Base-by-base conservation (phyloP, 129 eudicot genomes). In the Dittrichia graveolens region DNA sequence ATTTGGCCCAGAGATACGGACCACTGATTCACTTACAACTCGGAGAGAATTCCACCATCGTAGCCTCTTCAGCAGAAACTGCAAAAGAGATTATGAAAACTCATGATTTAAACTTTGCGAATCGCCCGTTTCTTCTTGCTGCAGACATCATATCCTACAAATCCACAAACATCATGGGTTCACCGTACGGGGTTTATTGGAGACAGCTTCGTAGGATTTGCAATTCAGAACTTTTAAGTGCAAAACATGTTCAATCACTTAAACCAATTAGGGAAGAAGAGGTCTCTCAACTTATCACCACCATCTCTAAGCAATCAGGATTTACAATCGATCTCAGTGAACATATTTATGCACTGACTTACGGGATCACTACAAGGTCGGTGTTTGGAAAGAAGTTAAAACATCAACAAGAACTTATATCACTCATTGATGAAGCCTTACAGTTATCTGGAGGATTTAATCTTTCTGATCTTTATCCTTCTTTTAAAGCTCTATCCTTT, bases 71-170 rank as follows among this genome's bases (percentile, higher is more conserved):
- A 40, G 77, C 80, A 13, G 67, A 80, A 54, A 63, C 77, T 4
- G 84, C 84, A 24, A 80, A 80, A 74, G 76, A 74, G 77, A 77
- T 80, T 10, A 67, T 80, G 76, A 80, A 80, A 75, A 74, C 84
- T 10, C 71, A 80, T n/a, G 84, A 80, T 61, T 18, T 68, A 50
- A 69, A 67, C 80, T 80, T 80, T 10, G 76, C 80, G 5, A 50
- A 75, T 35, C 65, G 84, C 12, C 77, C 84, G 7, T 69, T 74
- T 67, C 84, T 80, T 75, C 71, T 68, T 61, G 80, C 84, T 13
- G 80, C 76, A 45, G n/a, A 80, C 45, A 69, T 75, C 45, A 44
- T 80, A 15, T 3, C 80, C 8, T 80, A 80, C 48, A 80, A 80
- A 11, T 60, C 84, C 65, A 61, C 80, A 52, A 80, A 80, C 49